Percentiles rank a stretch among this genome's conserved stretches.
Evolutionary conservation across 179 eudicot genomes (phyloP).

Genomic region (Gypsophila paniculata): DNA sequence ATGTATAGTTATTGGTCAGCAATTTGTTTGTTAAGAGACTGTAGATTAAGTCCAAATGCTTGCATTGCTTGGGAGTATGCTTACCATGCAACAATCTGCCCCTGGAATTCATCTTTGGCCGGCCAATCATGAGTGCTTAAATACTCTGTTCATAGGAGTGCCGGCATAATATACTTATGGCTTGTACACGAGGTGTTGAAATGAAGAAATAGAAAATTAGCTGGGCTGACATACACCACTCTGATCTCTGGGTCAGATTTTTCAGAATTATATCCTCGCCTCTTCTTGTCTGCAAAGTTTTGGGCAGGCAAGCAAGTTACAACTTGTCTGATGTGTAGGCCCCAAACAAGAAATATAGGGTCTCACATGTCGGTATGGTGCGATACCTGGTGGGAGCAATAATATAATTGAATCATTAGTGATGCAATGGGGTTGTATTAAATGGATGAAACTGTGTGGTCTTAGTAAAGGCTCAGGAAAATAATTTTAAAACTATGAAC

Average conservation of each 20-base stretch:
- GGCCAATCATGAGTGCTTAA: not conserved
- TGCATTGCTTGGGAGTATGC: not conserved
- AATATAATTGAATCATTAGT: too few species aligned
- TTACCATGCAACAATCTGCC: not conserved
- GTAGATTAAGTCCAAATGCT: not conserved
- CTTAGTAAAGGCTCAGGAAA: too few species aligned
- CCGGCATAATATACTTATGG: not conserved
- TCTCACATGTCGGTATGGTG: too few species aligned
- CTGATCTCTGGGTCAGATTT: not conserved
- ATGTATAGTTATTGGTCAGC: slow-evolving; percentile 8
- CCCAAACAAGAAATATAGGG: not conserved
- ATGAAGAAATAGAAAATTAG: not conserved
- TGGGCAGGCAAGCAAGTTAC: not conserved
- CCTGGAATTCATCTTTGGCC: not conserved
- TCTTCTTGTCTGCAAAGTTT: not conserved
- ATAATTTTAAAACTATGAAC: too few species aligned
- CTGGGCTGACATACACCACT: not conserved
- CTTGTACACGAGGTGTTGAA: not conserved
- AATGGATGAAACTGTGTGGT: too few species aligned
- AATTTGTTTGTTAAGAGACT: slow-evolving; percentile 2
- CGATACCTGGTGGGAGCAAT: too few species aligned
- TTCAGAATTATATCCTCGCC: not conserved
- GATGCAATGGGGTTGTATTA: too few species aligned
- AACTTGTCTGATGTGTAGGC: not conserved
- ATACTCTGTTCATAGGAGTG: not conserved